Base-by-base conservation (phyloP, 257 asterid genomes). In the Cruciata laevipes region DNA sequence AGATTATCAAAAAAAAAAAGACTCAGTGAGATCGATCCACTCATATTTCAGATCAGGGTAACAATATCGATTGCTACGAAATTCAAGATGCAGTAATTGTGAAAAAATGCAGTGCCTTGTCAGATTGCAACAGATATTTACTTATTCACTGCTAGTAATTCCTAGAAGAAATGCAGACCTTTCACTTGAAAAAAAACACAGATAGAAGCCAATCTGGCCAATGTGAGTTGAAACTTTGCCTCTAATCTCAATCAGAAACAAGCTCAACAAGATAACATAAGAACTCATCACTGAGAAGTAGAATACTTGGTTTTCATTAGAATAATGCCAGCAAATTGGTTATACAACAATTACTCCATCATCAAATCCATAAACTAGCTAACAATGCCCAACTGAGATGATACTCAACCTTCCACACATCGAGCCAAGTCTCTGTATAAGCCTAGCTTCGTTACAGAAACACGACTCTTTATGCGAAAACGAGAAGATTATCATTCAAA, bases 151-250 rank as follows among this genome's bases (percentile, higher is more conserved):
- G 42, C 42, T 37, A 7, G 27, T 3, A 38, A 13, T 24, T 38
- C 21, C 58, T 14, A 24, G 32, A 64, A 60, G 57, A 64, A 40
- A 64, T 25, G 40, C 38, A 65, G 42, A 66, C 9, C 53, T 14
- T 18, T 33, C 23, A 14, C 23, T 12, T 23, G 21, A 42, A 14
- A 32, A 8, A 11, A 32, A 33, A 42, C 1, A 51, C 23, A 17
- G 3, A n/a, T 13, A 0, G 2, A 5, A 51, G 20, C 20, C 67
- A 10, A 11, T 38, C n/a, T 35, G 13, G 51, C 12, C 49, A 40
- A 12, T 3, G 0, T 40, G 16, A 40, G 49, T 9, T 40, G 7
- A 3, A 8, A 16, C 33, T 24, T 38, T 40, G 52, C 14, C 4
- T 7, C 20, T 14, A 7, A 42, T 65, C 38, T 12, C 33, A 10